Conservation (phyloP, 2,329 filamentous ascomycete genomes). For the Davidsoniella australis region DNA sequence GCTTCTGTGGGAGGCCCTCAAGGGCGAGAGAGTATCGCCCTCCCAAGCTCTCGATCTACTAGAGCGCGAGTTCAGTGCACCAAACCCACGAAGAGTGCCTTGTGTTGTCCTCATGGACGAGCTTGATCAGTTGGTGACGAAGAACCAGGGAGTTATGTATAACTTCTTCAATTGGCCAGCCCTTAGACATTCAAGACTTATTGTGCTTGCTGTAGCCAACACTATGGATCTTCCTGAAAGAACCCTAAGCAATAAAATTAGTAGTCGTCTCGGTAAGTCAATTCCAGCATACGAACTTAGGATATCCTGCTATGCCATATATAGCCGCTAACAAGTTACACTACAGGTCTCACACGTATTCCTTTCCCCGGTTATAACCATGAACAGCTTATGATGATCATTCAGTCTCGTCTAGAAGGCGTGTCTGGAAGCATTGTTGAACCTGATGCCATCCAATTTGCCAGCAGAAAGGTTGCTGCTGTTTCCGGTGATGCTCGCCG, state of each 20-base stretch:
- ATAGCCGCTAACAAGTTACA: background rate
- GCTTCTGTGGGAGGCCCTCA: conserved; percentile 86
- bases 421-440: conserved; percentile 84
- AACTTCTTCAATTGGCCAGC: conserved; percentile 99
- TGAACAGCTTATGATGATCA: conserved; percentile 92
- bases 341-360: conserved; percentile 62
- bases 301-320: background rate
- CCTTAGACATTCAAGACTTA: conserved; percentile 74
- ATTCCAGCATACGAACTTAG: background rate
- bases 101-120: conserved; percentile 98
- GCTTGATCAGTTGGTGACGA: conserved; percentile 90
- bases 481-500: conserved; percentile 87
- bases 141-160: conserved; percentile 99
- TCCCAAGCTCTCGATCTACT: conserved; percentile 80
- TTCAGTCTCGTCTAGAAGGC: conserved; percentile 78
- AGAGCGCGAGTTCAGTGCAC: conserved; percentile 82
- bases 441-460: conserved; percentile 86
- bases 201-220: conserved; percentile 93
- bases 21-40: conserved; percentile 81
- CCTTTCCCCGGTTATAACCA: conserved; percentile 96
- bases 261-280: conserved; percentile 53
- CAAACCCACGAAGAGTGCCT: conserved; percentile 76
- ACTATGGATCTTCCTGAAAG: conserved; percentile 97
- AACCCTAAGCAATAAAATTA: conserved; percentile 96
- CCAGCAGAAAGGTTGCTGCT: conserved; percentile 86